phyloP scores from a whole-genome alignment of 2,329 filamentous ascomycete species.

The Tolypocladium guangdongense region DNA sequence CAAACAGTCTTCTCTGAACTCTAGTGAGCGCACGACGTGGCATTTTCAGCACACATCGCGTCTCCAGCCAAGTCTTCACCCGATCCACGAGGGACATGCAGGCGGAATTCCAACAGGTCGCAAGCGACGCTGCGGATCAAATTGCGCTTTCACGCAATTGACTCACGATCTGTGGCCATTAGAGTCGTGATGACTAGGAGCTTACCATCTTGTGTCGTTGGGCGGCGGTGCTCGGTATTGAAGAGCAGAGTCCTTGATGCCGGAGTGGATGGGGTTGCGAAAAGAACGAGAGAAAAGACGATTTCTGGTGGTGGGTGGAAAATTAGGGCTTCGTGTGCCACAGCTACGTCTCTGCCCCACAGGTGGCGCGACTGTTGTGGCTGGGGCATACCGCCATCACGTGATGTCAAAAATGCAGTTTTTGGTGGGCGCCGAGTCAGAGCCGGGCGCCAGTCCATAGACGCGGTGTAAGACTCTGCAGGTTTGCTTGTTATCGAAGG shows the following conservation, averaged over 20 bases:
- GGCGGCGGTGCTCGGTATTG: conserved; percentile 23
- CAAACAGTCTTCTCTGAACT: conserved; percentile 78
- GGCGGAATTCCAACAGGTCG: conserved; percentile 25
- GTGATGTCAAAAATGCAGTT: background rate
- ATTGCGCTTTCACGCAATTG: conserved; percentile 21
- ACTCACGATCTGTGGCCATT: conserved; percentile 27
- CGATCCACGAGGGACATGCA: conserved; percentile 13
- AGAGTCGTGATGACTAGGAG: conserved; percentile 22
- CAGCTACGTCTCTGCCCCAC: conserved; percentile 8
- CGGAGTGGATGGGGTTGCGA: conserved; percentile 15
- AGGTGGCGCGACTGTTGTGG: conserved; percentile 7
- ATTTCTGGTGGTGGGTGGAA: conserved; percentile 20
- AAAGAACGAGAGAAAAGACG: conserved; percentile 15
- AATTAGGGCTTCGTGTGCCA: conserved; percentile 25
- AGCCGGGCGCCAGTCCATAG: background rate
- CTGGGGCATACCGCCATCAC: background rate
- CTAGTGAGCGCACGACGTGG: conserved; percentile 63
- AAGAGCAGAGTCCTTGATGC: conserved; percentile 23
- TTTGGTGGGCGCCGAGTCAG: background rate
- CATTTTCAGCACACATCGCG: conserved; percentile 41
- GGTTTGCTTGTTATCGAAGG: background rate
- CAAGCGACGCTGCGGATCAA: conserved; percentile 21
- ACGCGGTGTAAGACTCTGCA: background rate
- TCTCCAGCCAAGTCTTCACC: conserved; percentile 61
- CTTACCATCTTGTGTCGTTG: conserved; percentile 32